These are phyloP conservation scores for Persicaria tinctoria DNA, from an alignment of 148 eudicot genomes.

Conservation along the genomic window DNA sequence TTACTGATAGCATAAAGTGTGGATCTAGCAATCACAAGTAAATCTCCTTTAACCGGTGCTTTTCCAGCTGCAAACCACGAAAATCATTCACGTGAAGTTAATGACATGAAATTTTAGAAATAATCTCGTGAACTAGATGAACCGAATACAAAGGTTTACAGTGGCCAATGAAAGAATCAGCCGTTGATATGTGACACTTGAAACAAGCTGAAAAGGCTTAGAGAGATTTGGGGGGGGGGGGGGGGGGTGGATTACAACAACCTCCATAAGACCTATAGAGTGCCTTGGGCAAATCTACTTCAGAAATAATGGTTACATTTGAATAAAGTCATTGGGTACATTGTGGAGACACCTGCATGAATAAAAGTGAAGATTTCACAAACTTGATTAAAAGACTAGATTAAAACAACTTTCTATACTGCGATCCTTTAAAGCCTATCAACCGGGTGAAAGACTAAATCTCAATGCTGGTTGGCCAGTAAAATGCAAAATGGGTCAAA, in stretches of 20 bases:
- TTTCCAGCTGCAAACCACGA: conserved; percentile 40
- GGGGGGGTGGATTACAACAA: neutral
- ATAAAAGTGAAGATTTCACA: too few species aligned
- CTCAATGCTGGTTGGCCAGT: neutral
- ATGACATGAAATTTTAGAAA: neutral
- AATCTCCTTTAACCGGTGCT: conserved; percentile 67
- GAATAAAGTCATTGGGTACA: too few species aligned
- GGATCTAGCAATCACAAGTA: conserved; percentile 73
- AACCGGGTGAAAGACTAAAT: too few species aligned
- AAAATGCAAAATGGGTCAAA: neutral
- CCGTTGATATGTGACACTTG: neutral
- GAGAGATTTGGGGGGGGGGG: too few species aligned
- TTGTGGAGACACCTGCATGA: too few species aligned
- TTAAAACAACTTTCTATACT: too few species aligned
- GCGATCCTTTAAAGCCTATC: too few species aligned
- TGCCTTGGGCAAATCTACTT: too few species aligned
- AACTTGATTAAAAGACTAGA: too few species aligned
- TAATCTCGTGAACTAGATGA: neutral
- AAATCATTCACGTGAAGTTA: neutral
- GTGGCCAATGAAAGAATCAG: neutral
- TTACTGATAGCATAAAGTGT: conserved; percentile 77
- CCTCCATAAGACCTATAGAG: too few species aligned
- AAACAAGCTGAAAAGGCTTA: neutral
- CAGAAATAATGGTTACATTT: too few species aligned
- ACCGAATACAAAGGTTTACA: neutral